Base-by-base conservation (phyloP, 371 early-diverging fungal genomes). In the Encephalitozoon romaleae region DNA sequence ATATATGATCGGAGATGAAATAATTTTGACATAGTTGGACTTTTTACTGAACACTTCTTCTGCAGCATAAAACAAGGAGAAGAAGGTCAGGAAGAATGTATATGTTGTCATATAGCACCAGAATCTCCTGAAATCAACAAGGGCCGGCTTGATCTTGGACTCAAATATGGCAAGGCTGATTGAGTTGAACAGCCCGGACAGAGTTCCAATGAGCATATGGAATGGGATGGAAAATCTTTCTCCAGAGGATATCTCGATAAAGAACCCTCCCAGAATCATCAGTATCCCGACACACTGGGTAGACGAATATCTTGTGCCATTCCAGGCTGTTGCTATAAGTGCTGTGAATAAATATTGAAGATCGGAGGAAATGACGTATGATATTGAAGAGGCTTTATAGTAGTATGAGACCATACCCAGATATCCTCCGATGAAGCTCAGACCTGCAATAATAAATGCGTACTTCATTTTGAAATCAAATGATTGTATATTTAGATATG, bases 41-140 rank as follows among this genome's bases (percentile, higher is more conserved):
- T 15, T 28, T 11, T 59, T 30, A 15, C 4, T 12, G 34, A 59
- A 34, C 6, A 18, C 38, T 28, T 59, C 59, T 15, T 32, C 38
- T 34, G 21, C 21, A 26, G 28, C 3, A n/a, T 59, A 38, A 28
- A 34, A 18, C 59, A 21, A 59, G n/a, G 59, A 59, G 34, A 59
- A 59, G 6, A 38, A 3, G 5, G 32, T 28, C n/a, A 59, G 59
- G n/a, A 18, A 59, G 32, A 59, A 34, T n/a, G n/a, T 18, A 34
- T 59, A 59, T 59, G 59, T 38, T 38, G 38, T 59, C 59, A 59
- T 59, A 15, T 59, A 59, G 59, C 59, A n/a, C 59, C 59, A 59
- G 59, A 59, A 34, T n/a, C 34, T 59, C 15, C 21, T 59, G n/a
- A 59, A 34, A 34, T 59, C 38, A 0, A 34, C 59, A 18, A 59